Base-by-base conservation (phyloP, 2,329 filamentous ascomycete species). In the Hypoxylon sp. region DNA sequence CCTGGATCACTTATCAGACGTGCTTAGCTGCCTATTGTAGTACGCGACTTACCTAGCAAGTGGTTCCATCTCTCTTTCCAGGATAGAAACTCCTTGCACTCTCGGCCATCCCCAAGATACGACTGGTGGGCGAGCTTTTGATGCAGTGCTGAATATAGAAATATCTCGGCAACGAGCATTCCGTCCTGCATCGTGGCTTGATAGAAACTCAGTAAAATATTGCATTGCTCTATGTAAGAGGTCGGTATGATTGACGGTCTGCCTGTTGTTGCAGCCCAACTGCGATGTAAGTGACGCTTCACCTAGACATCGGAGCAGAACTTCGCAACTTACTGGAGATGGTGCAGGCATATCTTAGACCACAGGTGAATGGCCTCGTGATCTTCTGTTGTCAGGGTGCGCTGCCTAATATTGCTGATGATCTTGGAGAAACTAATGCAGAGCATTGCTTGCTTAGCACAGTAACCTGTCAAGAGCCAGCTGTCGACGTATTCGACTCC, bases 341-440 rank as follows among this genome's bases (percentile, higher is more conserved):
- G 77, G 32, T 79, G 76, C 11, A 79, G 70, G 36, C 77, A 79
- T 24, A 78, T 78, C 1, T 72, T 77, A 2, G 77, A 77, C 76
- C 77, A 79, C 11, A 79, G 67, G 52, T 77, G 75, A 53, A 78
- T 75, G 0, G 77, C 73, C 18, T 72, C 72, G 2, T 79, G 75
- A 26, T 81, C 79, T 22, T 74, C 72, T 2, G 70, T 56, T 0
- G 74, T 78, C 1, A 76, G 72, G 7, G 66, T 72, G 8, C 76
- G 74, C 1, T 70, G 67, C 38, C 75, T 78, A 8, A 79, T 76
- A 20, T 77, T 76, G 33, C 71, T 72, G n/a, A 79, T 71, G 20
- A 81, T 78, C 42, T 77, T 78, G 0, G 80, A 80, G 48, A 81
- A 81, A 46, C 76, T 78, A 38, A 80, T 80, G 51, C 78, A 79